A percentile compares a stretch with the other conserved stretches of the same genome.
phyloP scores from a whole-genome alignment of 2,329 filamentous ascomycete species.

The Paraphaeosphaeria minitans region DNA sequence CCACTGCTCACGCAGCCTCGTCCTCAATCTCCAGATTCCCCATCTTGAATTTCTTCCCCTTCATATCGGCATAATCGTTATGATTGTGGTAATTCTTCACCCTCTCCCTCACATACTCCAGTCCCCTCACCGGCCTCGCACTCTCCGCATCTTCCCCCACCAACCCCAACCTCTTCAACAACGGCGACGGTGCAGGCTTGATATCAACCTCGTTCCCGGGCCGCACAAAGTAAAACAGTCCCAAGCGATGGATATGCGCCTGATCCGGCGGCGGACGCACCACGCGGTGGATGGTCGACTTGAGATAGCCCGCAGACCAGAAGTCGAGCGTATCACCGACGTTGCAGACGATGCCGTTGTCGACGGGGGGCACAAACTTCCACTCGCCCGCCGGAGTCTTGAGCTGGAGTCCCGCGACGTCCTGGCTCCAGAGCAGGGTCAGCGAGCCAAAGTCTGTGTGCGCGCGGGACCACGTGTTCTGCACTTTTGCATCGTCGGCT shows the following conservation, averaged over 20 bases:
- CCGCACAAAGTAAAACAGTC: slow-evolving; percentile 50
- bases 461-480: slow-evolving; percentile 53
- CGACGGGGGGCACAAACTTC: slow-evolving; percentile 54
- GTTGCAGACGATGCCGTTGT: slow-evolving; percentile 57
- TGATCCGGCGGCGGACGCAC: slow-evolving; percentile 53
- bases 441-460: slow-evolving; percentile 57
- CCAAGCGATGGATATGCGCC: slow-evolving; percentile 43
- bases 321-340: slow-evolving; percentile 52
- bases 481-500: slow-evolving; percentile 43
- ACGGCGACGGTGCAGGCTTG: slow-evolving; percentile 43
- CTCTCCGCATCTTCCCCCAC: slow-evolving; percentile 27
- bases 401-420: slow-evolving; percentile 55
- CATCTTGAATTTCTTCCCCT: slow-evolving; percentile 48
- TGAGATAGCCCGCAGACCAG: slow-evolving; percentile 52
- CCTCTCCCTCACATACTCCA: slow-evolving; percentile 50
- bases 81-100: slow-evolving; percentile 51
- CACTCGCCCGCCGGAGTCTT: slow-evolving; percentile 52
- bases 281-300: slow-evolving; percentile 58
- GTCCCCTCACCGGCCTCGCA: slow-evolving; percentile 41
- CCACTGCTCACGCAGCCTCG: slow-evolving; percentile 31
- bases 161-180: slow-evolving; percentile 39
- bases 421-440: slow-evolving; percentile 55
- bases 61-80: slow-evolving; percentile 47
- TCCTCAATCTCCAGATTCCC: slow-evolving; percentile 51
- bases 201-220: slow-evolving; percentile 47